Percentiles rank a stretch among this genome's conserved stretches.
Evolutionary conservation across 1,284 basidiomycete genomes (phyloP).

Genomic region (Retiboletus flavoniger): DNA sequence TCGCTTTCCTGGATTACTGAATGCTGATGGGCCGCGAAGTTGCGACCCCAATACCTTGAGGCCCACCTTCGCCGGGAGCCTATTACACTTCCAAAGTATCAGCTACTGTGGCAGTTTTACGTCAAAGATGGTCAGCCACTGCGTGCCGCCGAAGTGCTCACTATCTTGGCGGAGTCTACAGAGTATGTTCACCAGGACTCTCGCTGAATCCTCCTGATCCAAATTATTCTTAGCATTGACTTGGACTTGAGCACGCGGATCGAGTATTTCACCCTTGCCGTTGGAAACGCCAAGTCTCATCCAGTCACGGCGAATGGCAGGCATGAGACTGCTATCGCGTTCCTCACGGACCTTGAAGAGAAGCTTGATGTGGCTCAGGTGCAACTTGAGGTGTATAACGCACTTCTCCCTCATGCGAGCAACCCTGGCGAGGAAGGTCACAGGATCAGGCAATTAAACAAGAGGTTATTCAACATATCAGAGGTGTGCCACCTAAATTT

Average conservation of each 20-base stretch:
- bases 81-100: slow-evolving; percentile 77
- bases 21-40: slow-evolving; percentile 44
- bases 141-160: slow-evolving; percentile 84
- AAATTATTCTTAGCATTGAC: slow-evolving; percentile 50
- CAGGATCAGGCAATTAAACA: slow-evolving; percentile 55
- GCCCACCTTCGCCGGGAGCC: slow-evolving; percentile 83
- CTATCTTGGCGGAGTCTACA: slow-evolving; percentile 82
- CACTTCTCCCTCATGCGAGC: slow-evolving; percentile 58
- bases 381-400: slow-evolving; percentile 83
- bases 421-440: slow-evolving; percentile 57
- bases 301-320: slow-evolving; percentile 72
- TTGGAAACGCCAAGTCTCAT: slow-evolving; percentile 94
- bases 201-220: neutral
- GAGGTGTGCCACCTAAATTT: slow-evolving; percentile 48
- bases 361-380: slow-evolving; percentile 97
- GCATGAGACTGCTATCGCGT: slow-evolving; percentile 85
- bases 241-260: slow-evolving; percentile 71
- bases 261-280: slow-evolving; percentile 90
- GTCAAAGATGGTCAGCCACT: slow-evolving; percentile 86
- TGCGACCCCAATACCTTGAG: slow-evolving; percentile 83
- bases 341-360: slow-evolving; percentile 91
- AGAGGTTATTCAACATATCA: slow-evolving; percentile 62
- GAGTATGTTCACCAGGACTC: slow-evolving; percentile 50
- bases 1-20: slow-evolving; percentile 6
- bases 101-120: slow-evolving; percentile 96